A percentile compares a stretch with the other conserved stretches of the same genome.
These are phyloP conservation scores for Neurospora sp. DNA, from an alignment of 495 filamentous ascomycete genomes.

Conservation along the genomic window DNA sequence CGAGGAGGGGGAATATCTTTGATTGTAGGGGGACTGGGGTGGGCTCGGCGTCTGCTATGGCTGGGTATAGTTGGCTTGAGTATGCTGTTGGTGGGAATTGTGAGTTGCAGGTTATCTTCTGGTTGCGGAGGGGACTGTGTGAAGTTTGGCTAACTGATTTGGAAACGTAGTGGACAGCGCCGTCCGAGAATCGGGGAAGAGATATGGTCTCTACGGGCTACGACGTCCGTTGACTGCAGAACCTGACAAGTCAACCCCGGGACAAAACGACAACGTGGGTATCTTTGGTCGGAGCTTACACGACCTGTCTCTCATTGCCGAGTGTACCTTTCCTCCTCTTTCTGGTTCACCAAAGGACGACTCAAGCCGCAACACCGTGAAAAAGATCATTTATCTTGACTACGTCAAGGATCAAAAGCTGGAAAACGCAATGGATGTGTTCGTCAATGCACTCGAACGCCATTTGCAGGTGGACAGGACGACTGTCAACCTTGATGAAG, in stretches of 20 bases:
- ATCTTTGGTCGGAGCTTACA: background rate
- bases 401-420: background rate
- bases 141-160: background rate
- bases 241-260: background rate
- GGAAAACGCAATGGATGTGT: background rate
- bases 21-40: background rate
- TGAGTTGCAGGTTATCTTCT: too few relatives aligned
- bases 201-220: background rate
- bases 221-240: background rate
- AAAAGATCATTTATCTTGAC: background rate
- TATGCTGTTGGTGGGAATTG: background rate
- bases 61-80: background rate
- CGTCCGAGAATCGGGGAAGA: background rate
- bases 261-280: background rate
- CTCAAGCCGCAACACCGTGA: background rate
- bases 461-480: background rate
- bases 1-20: slow-evolving; percentile 29
- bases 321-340: background rate
- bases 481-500: background rate
- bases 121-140: too few relatives aligned
- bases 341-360: background rate
- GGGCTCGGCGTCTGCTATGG: background rate
- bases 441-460: background rate
- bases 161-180: background rate
- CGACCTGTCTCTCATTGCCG: background rate